Evolutionary conservation across 306 rosid genomes (phyloP).

Genomic region (Heteromeles arbutifolia): DNA sequence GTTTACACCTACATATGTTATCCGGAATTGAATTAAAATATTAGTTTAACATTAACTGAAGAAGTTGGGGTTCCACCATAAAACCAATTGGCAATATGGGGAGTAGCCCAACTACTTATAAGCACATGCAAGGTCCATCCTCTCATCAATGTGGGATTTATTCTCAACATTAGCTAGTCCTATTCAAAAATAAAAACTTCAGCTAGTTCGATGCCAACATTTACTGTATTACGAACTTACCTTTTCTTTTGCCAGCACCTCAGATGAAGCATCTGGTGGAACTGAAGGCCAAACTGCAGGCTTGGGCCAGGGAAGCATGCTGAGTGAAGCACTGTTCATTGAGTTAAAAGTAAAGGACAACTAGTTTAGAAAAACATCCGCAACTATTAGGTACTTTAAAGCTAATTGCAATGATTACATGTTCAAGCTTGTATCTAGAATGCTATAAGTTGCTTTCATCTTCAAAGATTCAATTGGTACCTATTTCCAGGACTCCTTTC

Average conservation of each 20-base stretch:
- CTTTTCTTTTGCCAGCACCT: constrained; percentile 90
- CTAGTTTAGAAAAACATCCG: background rate
- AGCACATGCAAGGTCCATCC: no score
- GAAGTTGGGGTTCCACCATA: no score
- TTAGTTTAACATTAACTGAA: background rate
- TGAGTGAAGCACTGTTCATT: constrained; percentile 74
- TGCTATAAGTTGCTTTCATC: background rate
- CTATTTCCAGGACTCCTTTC: constrained; percentile 98
- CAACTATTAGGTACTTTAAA: background rate
- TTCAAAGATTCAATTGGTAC: constrained; percentile 33
- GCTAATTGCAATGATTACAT: background rate
- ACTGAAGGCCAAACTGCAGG: constrained; percentile 87
- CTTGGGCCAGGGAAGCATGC: constrained; percentile 99
- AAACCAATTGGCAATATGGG: no score
- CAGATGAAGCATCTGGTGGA: constrained; percentile 79
- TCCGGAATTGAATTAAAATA: background rate
- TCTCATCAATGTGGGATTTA: no score
- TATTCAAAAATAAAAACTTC: background rate
- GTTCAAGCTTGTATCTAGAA: constrained; percentile 1
- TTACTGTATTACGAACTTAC: constrained; percentile 32
- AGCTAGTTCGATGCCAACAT: background rate
- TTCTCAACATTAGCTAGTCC: background rate
- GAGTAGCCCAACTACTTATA: no score
- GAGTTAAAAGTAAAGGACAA: constrained; percentile 2
- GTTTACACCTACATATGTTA: background rate